These are phyloP conservation scores for Botrytis medusae DNA, from an alignment of 2,329 filamentous ascomycete species.

Conservation along the genomic window DNA sequence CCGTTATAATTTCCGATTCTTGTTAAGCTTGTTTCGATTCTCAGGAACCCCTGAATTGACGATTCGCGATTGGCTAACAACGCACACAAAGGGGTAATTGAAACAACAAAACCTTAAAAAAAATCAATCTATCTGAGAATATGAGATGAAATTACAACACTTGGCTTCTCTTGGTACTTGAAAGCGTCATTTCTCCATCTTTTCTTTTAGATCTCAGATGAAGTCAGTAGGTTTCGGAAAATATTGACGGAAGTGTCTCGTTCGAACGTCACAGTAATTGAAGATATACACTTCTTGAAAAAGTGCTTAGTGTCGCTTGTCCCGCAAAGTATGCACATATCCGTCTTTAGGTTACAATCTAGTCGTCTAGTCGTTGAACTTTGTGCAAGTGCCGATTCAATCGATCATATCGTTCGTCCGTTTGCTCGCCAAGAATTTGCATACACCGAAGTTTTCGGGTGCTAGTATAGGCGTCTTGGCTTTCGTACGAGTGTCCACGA, in stretches of 20 bases:
- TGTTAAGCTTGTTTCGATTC: slow-evolving; percentile 2
- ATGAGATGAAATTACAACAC: not conserved
- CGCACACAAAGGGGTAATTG: not conserved
- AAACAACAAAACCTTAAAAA: not conserved
- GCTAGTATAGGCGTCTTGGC: not conserved
- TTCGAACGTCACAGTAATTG: not conserved
- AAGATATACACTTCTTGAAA: not conserved
- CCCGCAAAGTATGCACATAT: not conserved
- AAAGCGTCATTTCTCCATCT: slow-evolving; percentile 1
- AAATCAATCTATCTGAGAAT: slow-evolving; percentile 7
- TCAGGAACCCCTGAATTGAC: not conserved
- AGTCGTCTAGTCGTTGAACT: not conserved
- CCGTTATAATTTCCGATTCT: not conserved
- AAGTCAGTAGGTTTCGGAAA: not conserved
- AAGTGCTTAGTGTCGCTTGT: not conserved
- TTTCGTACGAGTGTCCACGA: not conserved
- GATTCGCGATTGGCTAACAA: not conserved
- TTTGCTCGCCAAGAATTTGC: not conserved
- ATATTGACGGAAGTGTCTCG: not conserved
- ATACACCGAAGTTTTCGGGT: not conserved
- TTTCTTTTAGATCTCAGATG: not conserved
- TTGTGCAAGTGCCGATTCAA: not conserved
- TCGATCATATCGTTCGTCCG: not conserved
- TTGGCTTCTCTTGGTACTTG: slow-evolving; percentile 3
- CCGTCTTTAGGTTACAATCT: not conserved